Percentiles rank a stretch among this genome's conserved stretches.
Evolutionary conservation across 805 yeast genomes (phyloP).

Genomic region (Cyberlindnera samutprakarnensis): DNA sequence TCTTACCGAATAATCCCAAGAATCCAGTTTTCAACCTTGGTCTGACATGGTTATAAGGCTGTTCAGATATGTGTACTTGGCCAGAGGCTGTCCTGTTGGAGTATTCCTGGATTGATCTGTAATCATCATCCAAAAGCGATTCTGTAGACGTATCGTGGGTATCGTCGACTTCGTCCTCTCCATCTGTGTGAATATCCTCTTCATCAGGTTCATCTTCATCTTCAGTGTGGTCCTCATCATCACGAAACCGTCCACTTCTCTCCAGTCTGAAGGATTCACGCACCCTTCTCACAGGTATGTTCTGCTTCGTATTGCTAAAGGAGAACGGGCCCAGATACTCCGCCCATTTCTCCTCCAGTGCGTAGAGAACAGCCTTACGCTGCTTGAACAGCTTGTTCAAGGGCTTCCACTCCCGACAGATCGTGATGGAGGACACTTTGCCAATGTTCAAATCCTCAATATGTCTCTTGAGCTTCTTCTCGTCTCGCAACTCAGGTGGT

Average conservation of each 20-base stretch:
- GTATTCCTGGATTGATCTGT: slow-evolving; percentile 17
- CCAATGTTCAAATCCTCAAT: slow-evolving; percentile 77
- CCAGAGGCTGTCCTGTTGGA: slow-evolving; percentile 11
- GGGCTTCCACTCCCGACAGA: slow-evolving; percentile 82
- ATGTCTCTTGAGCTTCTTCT: slow-evolving; percentile 60
- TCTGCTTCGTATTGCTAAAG: slow-evolving; percentile 11
- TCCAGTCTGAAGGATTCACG: slow-evolving; percentile 19
- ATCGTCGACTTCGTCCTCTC: slow-evolving; percentile 7
- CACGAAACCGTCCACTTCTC: slow-evolving; percentile 10
- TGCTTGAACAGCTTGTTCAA: slow-evolving; percentile 59
- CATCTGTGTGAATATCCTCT: too few species aligned
- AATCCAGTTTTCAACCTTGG: slow-evolving; percentile 59
- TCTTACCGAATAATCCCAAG: slow-evolving; percentile 55
- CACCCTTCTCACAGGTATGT: slow-evolving; percentile 18
- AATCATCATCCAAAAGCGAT: slow-evolving; percentile 12
- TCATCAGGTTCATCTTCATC: too few species aligned
- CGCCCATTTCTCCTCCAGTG: slow-evolving; percentile 69
- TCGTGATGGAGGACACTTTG: slow-evolving; percentile 63
- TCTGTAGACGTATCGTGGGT: slow-evolving; percentile 4
- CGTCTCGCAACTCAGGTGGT: slow-evolving; percentile 73
- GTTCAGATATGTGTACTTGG: slow-evolving; percentile 10
- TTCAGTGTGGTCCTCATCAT: slow-evolving; percentile 5
- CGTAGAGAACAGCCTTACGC: slow-evolving; percentile 44
- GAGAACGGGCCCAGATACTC: slow-evolving; percentile 44
- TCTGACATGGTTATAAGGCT: slow-evolving; percentile 32